phyloP scores from a whole-genome alignment of 495 filamentous ascomycete genomes.

The Tetracladium setigerum region DNA sequence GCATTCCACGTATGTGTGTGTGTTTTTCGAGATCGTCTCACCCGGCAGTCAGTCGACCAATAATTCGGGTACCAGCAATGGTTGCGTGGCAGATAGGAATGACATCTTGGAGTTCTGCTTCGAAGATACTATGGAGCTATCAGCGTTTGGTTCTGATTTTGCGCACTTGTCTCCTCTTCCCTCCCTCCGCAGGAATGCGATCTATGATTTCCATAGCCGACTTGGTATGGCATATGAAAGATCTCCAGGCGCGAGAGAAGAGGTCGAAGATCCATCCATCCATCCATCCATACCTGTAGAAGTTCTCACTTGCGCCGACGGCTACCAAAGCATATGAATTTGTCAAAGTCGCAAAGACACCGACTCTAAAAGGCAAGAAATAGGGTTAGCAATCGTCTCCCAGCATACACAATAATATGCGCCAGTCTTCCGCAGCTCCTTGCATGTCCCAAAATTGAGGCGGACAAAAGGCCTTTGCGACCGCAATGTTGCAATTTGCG shows the following conservation, averaged over 20 bases:
- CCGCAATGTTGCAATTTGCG: neutral
- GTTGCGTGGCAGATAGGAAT: constrained; percentile 96
- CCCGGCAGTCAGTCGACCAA: constrained; percentile 92
- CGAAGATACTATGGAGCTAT: constrained; percentile 59
- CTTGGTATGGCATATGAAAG: no score
- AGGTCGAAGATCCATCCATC: neutral
- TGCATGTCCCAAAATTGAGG: no score
- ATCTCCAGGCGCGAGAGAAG: no score
- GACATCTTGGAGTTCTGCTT: constrained; percentile 93
- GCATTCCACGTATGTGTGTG: neutral
- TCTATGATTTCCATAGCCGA: no score
- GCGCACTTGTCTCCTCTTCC: neutral
- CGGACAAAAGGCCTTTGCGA: no score
- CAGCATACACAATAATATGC: neutral
- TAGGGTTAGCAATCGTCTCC: neutral
- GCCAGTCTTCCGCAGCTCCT: neutral
- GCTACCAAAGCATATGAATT: constrained; percentile 94
- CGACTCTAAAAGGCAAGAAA: constrained; percentile 54
- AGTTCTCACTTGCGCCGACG: constrained; percentile 93
- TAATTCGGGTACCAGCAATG: constrained; percentile 94
- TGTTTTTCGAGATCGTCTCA: constrained; percentile 34
- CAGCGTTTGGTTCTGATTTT: constrained; percentile 1
- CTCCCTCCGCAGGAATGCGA: neutral
- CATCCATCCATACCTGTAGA: constrained; percentile 60
- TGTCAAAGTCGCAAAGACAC: constrained; percentile 91